Evolutionary conservation across 1,284 basidiomycete genomes (phyloP).

Genomic region (Cutaneotrichosporon curvatum): DNA sequence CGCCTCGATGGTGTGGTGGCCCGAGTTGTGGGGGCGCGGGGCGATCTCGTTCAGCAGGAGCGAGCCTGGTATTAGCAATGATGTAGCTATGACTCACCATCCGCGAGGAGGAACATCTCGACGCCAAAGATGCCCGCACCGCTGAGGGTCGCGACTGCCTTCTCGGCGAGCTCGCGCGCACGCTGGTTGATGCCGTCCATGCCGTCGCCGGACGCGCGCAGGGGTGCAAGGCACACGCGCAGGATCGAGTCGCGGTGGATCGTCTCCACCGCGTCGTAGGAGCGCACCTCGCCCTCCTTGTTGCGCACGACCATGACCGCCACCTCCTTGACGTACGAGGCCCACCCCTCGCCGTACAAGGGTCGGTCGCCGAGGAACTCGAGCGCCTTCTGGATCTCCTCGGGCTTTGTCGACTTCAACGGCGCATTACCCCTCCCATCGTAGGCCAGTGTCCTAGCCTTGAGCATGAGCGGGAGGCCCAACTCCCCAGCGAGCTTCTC

Average conservation of each 20-base stretch:
- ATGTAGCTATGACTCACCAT: conserved; percentile 57
- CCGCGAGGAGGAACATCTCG: conserved; percentile 89
- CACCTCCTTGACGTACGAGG: conserved; percentile 80
- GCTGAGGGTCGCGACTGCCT: conserved; percentile 68
- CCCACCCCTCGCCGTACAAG: conserved; percentile 92
- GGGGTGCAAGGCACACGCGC: conserved; percentile 78
- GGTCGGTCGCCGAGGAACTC: conserved; percentile 55
- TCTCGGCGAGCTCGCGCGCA: conserved; percentile 71
- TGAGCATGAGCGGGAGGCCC: conserved; percentile 91
- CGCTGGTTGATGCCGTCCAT: conserved; percentile 53
- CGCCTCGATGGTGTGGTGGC: conserved; percentile 99
- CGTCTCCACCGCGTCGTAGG: conserved; percentile 93
- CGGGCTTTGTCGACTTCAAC: conserved; percentile 52
- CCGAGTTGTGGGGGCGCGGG: conserved; percentile 97
- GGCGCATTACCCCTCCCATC: conserved; percentile 93
- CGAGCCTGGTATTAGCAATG: conserved; percentile 51
- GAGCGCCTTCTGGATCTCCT: conserved; percentile 59
- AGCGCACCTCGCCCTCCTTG: conserved; percentile 62
- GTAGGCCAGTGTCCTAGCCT: conserved; percentile 88
- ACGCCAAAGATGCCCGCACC: conserved; percentile 97
- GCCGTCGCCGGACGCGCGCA: conserved; percentile 53
- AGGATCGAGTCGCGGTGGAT: conserved; percentile 92
- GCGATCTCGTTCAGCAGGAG: conserved; percentile 96
- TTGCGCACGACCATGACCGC: conserved; percentile 96
- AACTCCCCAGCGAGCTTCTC: conserved; percentile 53